Conservation (phyloP, 2,329 filamentous ascomycete genomes). For the Nemania serpens region DNA sequence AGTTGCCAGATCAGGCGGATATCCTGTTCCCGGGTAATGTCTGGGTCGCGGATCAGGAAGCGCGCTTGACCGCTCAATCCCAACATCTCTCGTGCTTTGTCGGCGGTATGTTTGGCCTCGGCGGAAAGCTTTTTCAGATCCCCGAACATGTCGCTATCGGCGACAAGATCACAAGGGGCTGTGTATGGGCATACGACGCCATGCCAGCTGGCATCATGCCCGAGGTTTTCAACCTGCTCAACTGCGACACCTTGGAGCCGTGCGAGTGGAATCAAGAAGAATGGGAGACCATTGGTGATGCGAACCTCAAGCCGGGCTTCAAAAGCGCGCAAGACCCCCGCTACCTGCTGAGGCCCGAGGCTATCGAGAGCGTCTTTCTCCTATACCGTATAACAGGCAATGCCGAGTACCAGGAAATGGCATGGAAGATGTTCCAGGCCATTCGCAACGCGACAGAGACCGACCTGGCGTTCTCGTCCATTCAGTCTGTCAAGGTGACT, state of each 20-base stretch:
- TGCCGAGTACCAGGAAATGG: slow-evolving; percentile 52
- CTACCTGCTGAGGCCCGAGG: slow-evolving; percentile 56
- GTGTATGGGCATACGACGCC: slow-evolving; percentile 60
- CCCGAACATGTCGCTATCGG: slow-evolving; percentile 53
- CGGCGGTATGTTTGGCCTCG: slow-evolving; percentile 54
- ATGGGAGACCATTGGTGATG: slow-evolving; percentile 34
- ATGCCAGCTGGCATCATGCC: slow-evolving; percentile 64
- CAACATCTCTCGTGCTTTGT: slow-evolving; percentile 55
- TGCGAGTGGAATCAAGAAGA: slow-evolving; percentile 50
- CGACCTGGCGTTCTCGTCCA: slow-evolving; percentile 53
- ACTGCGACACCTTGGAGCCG: slow-evolving; percentile 45
- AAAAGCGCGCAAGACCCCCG: slow-evolving; percentile 57
- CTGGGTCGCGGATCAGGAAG: slow-evolving; percentile 33
- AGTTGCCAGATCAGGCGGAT: slow-evolving; percentile 63
- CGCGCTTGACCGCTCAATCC: slow-evolving; percentile 41
- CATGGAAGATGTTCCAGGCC: slow-evolving; percentile 58
- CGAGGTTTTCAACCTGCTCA: slow-evolving; percentile 54
- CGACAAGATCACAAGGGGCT: slow-evolving; percentile 57
- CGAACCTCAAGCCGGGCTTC: slow-evolving; percentile 60
- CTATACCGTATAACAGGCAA: slow-evolving; percentile 58
- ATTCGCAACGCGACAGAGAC: slow-evolving; percentile 53
- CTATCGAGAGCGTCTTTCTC: slow-evolving; percentile 59
- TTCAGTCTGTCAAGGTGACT: slow-evolving; percentile 54
- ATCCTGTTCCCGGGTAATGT: slow-evolving; percentile 63
- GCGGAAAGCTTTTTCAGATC: slow-evolving; percentile 51